phyloP scores from a whole-genome alignment of 495 filamentous ascomycete species.

The Talaromyces proteolyticus region DNA sequence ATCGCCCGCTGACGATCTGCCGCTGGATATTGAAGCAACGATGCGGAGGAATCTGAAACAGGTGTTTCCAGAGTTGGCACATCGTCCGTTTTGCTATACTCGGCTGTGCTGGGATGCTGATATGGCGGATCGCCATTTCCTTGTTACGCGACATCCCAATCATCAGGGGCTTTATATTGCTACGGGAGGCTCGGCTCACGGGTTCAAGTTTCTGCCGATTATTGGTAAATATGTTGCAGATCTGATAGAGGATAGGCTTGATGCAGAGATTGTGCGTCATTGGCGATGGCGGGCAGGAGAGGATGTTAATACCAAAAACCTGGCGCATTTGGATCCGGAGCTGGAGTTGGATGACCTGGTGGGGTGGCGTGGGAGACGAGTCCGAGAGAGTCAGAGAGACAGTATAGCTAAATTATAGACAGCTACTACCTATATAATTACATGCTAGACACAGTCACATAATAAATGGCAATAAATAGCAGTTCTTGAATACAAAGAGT shows the following conservation, averaged over 20 bases:
- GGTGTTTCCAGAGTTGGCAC: slow-evolving; percentile 15
- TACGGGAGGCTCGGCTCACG: slow-evolving; percentile 45
- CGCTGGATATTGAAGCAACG: slow-evolving; percentile 15
- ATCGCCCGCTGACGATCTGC: slow-evolving; percentile 1
- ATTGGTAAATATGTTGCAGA: slow-evolving; percentile 42
- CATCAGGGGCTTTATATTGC: slow-evolving; percentile 38
- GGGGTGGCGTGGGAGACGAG: slow-evolving; percentile 15
- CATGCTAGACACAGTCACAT: too few species aligned
- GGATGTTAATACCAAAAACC: slow-evolving; percentile 10
- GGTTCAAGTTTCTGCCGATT: slow-evolving; percentile 44
- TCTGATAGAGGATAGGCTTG: slow-evolving; percentile 33
- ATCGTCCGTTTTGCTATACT: slow-evolving; percentile 20
- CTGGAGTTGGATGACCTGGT: slow-evolving; percentile 14
- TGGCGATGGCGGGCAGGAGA: slow-evolving; percentile 16
- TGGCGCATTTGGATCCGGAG: slow-evolving; percentile 19
- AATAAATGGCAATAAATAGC: too few species aligned
- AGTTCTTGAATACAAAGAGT: too few species aligned
- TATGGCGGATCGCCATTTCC: slow-evolving; percentile 43
- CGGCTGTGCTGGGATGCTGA: slow-evolving; percentile 52
- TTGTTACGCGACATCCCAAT: slow-evolving; percentile 39
- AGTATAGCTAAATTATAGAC: background rate
- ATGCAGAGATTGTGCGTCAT: slow-evolving; percentile 5
- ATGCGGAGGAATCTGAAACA: slow-evolving; percentile 14
- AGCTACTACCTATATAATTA: too few species aligned
- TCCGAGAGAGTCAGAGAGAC: slow-evolving; percentile 10